Evolutionary conservation across 2,329 filamentous ascomycete genomes (phyloP), one percentile per base, ranked within the genome.

Genomic region (Aspergillus versicolor): DNA sequence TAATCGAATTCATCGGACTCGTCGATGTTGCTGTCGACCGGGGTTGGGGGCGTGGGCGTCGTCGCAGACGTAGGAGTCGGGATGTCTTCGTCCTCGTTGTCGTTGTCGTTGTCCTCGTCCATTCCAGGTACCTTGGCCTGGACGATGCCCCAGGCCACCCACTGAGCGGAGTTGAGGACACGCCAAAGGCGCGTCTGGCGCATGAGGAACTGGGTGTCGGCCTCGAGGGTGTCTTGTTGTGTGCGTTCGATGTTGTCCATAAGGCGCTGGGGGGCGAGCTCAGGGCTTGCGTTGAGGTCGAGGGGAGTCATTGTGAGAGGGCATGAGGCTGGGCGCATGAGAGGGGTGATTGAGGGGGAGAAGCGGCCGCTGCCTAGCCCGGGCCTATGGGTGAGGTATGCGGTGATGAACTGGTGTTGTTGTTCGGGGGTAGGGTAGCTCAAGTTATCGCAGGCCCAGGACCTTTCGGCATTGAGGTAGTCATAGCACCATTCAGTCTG

Each of bases 121-220:
- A 93, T 80, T 0, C 87, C 90, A 0, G 90, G 87, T 1, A 96
- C 82, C 71, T 94, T 92, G 47, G 94, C 93, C 76, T 99, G 94
- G 51, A 99, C 89, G 60, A 97, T 91, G 22, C 94, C 94, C 94
- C 94, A 99, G 1, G 92, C 90, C 22, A 95, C 85, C 94, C 94
- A 99, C 75, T 90, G 86, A 2, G 91, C 91, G 37, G 88, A 92
- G 75, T 94, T 96, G 40, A 91, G 90, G 0, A 90, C 80, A 3
- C 94, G 86, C 94, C 94, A 99, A 45, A 96, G 79, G 15, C 86
- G 81, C 2, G 91, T 87, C 76, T 97, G 92, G 41, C 88, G 84
- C 68, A 94, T 79, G 27, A 99, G 79, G 51, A 85, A 83, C 48
- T 84, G 79, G 5, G 95, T 82, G 65, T 89, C 85, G 38, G 79